These are phyloP conservation scores for Fonsecaea nubica DNA, from an alignment of 2,329 filamentous ascomycete species.

Conservation along the genomic window DNA sequence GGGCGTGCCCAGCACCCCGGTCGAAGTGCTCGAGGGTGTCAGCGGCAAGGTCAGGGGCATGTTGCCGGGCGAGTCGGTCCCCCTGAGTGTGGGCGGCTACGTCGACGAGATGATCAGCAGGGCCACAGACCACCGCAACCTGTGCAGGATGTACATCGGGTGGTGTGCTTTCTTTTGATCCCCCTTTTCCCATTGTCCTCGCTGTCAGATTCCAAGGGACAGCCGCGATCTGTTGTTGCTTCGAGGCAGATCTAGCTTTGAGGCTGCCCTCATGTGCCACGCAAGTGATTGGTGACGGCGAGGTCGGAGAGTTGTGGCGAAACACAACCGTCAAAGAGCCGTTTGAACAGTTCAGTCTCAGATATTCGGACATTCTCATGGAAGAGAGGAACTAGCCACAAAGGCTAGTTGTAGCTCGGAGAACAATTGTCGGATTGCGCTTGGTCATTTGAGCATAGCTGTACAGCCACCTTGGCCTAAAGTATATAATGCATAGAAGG, in stretches of 20 bases:
- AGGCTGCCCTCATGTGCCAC: too few relatives aligned
- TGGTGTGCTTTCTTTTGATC: constrained; percentile 75
- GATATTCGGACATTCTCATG: too few relatives aligned
- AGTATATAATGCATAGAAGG: too few relatives aligned
- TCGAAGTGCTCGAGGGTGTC: constrained; percentile 88
- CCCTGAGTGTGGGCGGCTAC: constrained; percentile 92
- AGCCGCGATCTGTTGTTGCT: neutral
- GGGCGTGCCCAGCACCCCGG: constrained; percentile 68
- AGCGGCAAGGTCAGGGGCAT: constrained; percentile 84
- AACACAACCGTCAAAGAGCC: too few relatives aligned
- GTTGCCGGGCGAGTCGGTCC: constrained; percentile 85
- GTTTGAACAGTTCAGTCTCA: too few relatives aligned
- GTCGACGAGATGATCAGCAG: constrained; percentile 93
- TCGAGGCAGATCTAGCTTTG: neutral
- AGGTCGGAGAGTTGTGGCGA: neutral
- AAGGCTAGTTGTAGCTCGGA: too few relatives aligned
- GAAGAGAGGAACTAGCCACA: too few relatives aligned
- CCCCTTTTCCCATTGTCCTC: neutral
- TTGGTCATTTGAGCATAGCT: too few relatives aligned
- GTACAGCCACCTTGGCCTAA: too few relatives aligned
- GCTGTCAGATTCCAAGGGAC: neutral
- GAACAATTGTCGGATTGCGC: too few relatives aligned
- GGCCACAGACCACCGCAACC: constrained; percentile 78
- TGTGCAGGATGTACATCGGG: constrained; percentile 96
- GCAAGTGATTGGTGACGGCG: too few relatives aligned